A percentile compares a stretch with the other conserved stretches of the same genome.
These are phyloP conservation scores for Stachybotrys echinatus DNA, from an alignment of 2,329 filamentous ascomycete species.

Conservation along the genomic window DNA sequence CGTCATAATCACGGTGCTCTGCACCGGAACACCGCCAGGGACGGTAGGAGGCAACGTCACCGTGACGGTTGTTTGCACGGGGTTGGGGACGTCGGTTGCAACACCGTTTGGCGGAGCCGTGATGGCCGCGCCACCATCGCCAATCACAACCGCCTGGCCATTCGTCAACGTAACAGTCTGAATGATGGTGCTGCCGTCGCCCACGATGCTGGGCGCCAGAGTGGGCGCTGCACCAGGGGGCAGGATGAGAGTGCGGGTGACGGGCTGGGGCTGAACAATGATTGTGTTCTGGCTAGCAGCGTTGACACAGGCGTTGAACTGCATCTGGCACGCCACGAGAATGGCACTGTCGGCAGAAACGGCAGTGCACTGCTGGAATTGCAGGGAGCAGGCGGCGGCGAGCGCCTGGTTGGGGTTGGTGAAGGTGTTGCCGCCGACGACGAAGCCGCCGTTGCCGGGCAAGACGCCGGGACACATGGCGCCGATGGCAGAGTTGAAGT, in stretches of 20 bases:
- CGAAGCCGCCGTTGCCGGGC: conserved; percentile 11
- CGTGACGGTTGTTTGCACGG: neutral
- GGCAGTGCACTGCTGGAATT: conserved; percentile 15
- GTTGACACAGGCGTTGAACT: conserved; percentile 15
- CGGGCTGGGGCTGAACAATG: conserved; percentile 8
- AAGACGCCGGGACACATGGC: conserved; percentile 19
- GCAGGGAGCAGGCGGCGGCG: conserved; percentile 16
- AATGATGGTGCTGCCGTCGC: neutral
- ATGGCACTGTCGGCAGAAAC: conserved; percentile 17
- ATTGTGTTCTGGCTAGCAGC: conserved; percentile 16
- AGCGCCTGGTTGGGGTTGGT: conserved; percentile 14
- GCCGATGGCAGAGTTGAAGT: conserved; percentile 14
- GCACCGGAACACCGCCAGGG: neutral
- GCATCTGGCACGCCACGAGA: conserved; percentile 15
- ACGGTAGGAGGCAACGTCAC: neutral
- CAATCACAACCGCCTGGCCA: conserved; percentile 4
- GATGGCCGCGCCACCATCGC: neutral
- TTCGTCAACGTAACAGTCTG: conserved; percentile 3
- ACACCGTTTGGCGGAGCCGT: neutral
- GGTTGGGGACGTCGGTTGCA: neutral
- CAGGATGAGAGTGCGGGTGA: conserved; percentile 18
- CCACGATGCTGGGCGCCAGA: conserved; percentile 9
- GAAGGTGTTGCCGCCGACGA: conserved; percentile 14
- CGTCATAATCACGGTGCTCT: neutral
- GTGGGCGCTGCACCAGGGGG: conserved; percentile 15